Base-by-base conservation (phyloP, 768 basidiomycete species). In the Dacryopinax spathularia region DNA sequence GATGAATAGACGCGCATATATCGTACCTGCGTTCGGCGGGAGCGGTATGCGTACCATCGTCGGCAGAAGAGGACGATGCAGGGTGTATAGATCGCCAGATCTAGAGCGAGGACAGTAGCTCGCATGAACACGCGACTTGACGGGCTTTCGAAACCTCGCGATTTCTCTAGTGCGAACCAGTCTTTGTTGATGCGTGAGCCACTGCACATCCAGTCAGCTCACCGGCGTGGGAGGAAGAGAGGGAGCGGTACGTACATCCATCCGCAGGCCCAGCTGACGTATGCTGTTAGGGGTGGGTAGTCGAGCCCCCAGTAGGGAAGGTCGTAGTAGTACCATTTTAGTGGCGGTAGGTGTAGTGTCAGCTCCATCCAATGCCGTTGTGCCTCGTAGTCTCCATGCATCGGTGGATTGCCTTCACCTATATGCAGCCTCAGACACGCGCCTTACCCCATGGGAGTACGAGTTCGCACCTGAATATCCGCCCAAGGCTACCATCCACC, bases 321-420 rank as follows among this genome's bases (percentile, higher is more conserved):
- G 70, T 95, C 89, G 72, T 92, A 89, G 1, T 76, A 84, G 73
- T 97, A 97, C 94, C 94, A 97, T 66, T 86, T 75, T 15, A 75
- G 75, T 20, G 83, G 69, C 0, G 92, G 89, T 0, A 91, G 76
- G 70, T 93, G 87, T 27, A 85, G 73, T 1, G 89, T 91, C 36
- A 95, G 72, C 69, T 94, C 92, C 89, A 95, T 90, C 92, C 92
- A 95, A 74, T 94, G 92, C 62, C 92, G 78, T 70, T 94, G 92
- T 0, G 92, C 92, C 72, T 95, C 92, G 68, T 89, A 95, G 74
- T 95, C 92, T 2, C 92, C 92, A 67, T 81, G 90, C 84, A 92
- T 86, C 0, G 90, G 91, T 0, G 91, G 88, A 1, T 83, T 82
- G 33, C 72, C 77, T 66, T 81, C 72, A 5, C 91, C 91, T 90